Evolutionary conservation across 208 protist species (phyloP), one percentile per base, ranked within the genome.

Genomic region (Naegleria gruberi): DNA sequence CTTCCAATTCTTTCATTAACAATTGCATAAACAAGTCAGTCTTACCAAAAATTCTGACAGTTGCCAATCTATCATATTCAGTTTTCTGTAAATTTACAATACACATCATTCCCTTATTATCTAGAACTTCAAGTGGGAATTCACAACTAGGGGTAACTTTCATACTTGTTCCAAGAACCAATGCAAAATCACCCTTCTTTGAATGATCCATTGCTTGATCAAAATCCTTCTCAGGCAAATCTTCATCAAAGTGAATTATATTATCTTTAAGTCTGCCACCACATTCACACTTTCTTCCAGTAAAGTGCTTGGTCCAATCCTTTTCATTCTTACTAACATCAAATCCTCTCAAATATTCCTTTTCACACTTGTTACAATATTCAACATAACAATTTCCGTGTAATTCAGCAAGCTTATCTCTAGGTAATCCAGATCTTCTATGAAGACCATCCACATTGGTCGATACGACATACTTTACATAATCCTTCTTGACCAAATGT

Each of bases 381-480:
- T 84, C 45, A 40, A 73, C 1, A 84, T 44, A 23, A 26, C 6
- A 88, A 65, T 40, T 93, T 57, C 93, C 93, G 89, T 94, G 93
- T 23, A 94, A 74, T 87, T 94, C 93, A 41, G 89, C 87, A 15
- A 94, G 91, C 30, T 82, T 82, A 12, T 82, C 30, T 15, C 55
- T 55, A 1, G 87, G 90, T 0, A 65, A 90, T 17, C 93, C 93
- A 0, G 93, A 91, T 40, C 89, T 90, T 84, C 93, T 92, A 83
- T 94, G 92, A 26, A 94, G 90, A 40, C 89, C 90, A 89, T 94
- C 93, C 1, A 94, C 92, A 89, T 94, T 94, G 43, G 51, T 77
- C 2, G 89, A 55, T 34, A 74, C 55, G 19, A 86, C n/a, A 37
- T 44, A 47, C n/a, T 89, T 83, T 30, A 89, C 2, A 4, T n/a